These are phyloP conservation scores for Spergularia marina DNA, from an alignment of 148 eudicot species.

Conservation along the genomic window DNA sequence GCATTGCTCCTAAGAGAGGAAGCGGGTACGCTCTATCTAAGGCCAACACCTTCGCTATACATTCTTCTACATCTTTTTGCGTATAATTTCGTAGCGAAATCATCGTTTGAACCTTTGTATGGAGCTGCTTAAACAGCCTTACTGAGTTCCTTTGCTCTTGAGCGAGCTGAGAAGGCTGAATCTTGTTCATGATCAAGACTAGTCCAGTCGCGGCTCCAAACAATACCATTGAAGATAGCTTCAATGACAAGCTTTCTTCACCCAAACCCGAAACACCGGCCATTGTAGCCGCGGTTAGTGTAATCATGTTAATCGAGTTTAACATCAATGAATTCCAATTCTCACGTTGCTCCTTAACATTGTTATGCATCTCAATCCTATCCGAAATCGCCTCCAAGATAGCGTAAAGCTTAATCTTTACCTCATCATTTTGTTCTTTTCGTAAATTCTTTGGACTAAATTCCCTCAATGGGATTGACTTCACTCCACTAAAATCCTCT, in stretches of 20 bases:
- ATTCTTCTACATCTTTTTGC: slow-evolving; percentile 35
- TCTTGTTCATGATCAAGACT: slow-evolving; percentile 49
- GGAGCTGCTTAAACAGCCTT: slow-evolving; percentile 45
- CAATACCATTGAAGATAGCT: slow-evolving; percentile 42
- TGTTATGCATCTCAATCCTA: slow-evolving; percentile 67
- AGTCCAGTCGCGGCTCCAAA: slow-evolving; percentile 52
- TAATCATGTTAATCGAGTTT: slow-evolving; percentile 55
- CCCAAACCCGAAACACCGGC: slow-evolving; percentile 34
- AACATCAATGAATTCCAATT: slow-evolving; percentile 63
- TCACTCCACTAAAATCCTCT: slow-evolving; percentile 5
- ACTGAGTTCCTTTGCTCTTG: slow-evolving; percentile 67
- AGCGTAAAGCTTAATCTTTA: slow-evolving; percentile 34
- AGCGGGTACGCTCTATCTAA: slow-evolving; percentile 63
- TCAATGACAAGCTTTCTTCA: slow-evolving; percentile 25
- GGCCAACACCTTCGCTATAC: slow-evolving; percentile 46
- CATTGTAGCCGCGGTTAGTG: slow-evolving; percentile 56
- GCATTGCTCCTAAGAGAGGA: slow-evolving; percentile 59
- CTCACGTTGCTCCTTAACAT: slow-evolving; percentile 49
- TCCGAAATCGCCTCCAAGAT: slow-evolving; percentile 51
- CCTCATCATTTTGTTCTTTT: background rate
- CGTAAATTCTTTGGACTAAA: background rate
- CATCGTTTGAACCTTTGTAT: slow-evolving; percentile 27
- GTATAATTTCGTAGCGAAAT: slow-evolving; percentile 20
- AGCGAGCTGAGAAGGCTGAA: slow-evolving; percentile 68
- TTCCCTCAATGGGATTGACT: background rate